Evolutionary conservation across 805 yeast genomes (phyloP), one percentile per base, ranked within the genome.

Genomic region (Torulaspora delbrueckii): DNA sequence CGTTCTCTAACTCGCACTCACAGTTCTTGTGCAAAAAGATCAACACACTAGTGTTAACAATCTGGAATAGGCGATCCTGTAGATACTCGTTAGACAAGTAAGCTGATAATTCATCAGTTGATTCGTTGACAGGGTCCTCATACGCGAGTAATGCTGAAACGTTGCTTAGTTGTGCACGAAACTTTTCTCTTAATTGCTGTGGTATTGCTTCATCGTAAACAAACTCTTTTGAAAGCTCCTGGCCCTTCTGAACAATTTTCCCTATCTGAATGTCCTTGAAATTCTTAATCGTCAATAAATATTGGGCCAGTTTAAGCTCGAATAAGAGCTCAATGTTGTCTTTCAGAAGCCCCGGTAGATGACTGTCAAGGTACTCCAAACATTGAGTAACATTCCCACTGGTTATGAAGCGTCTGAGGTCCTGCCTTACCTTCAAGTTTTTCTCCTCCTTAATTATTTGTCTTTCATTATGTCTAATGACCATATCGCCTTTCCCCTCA

Each of bases 111-210:
- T 60, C 66, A 4, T 53, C 58, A 16, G 63, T 61, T 4, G 62
- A 68, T 26, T 70, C 73, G 8, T 57, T 60, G 3, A 73, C 59
- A 0, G 83, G 82, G 42, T 78, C 67, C 8, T 72, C 72, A 50
- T 73, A 80, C 3, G 83, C 81, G 37, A 81, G 57, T 24, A 81
- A 59, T 2, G 78, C 67, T 6, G 78, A 76, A 0, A 79, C 66
- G 35, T 75, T 74, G 32, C 70, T 66, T 25, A 81, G 55, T 47
- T 66, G 65, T 6, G 64, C 62, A 25, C 63, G 66, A 33, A 69
- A 67, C n/a, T 56, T 56, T 3, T 62, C 52, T n/a, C 68, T 63
- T 3, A 57, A 47, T 10, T 54, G 57, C 8, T 41, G 47, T 2
- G 55, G 40, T 3, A 57, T 46, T 2, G 40, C 28, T 3, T 35